Percentiles rank a stretch among this genome's conserved stretches.
Evolutionary conservation across 2,329 filamentous ascomycete genomes (phyloP).

Genomic region (Pestalotiopsis sp.): DNA sequence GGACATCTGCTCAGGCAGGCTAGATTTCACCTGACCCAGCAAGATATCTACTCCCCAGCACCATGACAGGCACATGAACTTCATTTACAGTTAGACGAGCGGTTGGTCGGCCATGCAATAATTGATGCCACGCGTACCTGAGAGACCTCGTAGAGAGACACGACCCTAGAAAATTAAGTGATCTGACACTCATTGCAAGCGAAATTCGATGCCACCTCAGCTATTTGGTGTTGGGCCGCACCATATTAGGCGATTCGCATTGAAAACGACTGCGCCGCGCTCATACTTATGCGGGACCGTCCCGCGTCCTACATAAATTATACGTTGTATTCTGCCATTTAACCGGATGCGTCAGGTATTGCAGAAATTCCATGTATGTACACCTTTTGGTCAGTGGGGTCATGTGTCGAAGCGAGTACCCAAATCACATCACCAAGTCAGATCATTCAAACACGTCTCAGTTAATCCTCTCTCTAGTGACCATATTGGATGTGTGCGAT

Average conservation of each 20-base stretch:
- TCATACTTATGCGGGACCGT: not conserved
- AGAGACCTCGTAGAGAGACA: not conserved
- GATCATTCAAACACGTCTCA: not conserved
- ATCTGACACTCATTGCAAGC: not conserved
- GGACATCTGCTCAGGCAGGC: too few relatives aligned
- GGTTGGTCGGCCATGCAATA: not conserved
- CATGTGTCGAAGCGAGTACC: not conserved
- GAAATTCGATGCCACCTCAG: not conserved
- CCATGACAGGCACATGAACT: not conserved
- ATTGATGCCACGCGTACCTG: not conserved
- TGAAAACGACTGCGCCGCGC: not conserved
- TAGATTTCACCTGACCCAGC: too few relatives aligned
- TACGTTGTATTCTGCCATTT: not conserved
- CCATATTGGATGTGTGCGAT: not conserved
- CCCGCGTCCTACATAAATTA: not conserved
- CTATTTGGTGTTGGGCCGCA: not conserved
- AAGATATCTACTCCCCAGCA: not conserved
- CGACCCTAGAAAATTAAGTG: not conserved
- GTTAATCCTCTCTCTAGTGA: not conserved
- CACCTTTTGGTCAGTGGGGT: not conserved
- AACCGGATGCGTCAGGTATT: not conserved
- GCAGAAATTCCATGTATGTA: not conserved
- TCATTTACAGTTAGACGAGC: not conserved
- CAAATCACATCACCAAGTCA: not conserved
- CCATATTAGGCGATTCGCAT: not conserved